phyloP scores from a whole-genome alignment of 75 land plant species.

The Isoetes taiwanensis region DNA sequence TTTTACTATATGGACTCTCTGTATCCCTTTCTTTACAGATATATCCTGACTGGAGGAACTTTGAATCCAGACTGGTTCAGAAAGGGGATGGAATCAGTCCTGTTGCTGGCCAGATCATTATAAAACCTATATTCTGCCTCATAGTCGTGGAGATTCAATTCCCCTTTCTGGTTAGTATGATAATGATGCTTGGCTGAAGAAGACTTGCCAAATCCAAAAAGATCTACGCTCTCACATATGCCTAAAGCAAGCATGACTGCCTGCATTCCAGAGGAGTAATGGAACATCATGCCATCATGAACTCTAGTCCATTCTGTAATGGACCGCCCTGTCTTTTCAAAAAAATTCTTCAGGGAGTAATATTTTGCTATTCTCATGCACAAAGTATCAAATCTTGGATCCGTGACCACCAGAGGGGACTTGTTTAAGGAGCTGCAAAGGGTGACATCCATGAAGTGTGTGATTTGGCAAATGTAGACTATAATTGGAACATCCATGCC shows the following conservation, averaged over 20 bases:
- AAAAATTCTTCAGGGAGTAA: slow-evolving; percentile 59
- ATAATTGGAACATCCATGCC: slow-evolving; percentile 50
- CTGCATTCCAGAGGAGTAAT: slow-evolving; percentile 31
- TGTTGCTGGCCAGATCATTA: slow-evolving; percentile 9
- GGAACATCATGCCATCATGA: slow-evolving; percentile 43
- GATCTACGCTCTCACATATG: slow-evolving; percentile 15
- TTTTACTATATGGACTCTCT: too few relatives aligned
- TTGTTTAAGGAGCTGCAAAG: slow-evolving; percentile 36
- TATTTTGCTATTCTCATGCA: slow-evolving; percentile 68
- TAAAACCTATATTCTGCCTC: slow-evolving; percentile 23
- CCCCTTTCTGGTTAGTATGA: slow-evolving; percentile 14
- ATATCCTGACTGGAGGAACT: too few relatives aligned
- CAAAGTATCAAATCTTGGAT: slow-evolving; percentile 57
- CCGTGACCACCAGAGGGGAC: slow-evolving; percentile 62
- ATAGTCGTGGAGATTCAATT: slow-evolving; percentile 23
- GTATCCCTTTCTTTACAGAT: too few relatives aligned
- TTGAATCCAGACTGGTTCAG: slow-evolving; percentile 15
- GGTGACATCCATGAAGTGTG: slow-evolving; percentile 59
- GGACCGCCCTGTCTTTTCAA: slow-evolving; percentile 37
- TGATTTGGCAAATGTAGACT: slow-evolving; percentile 75
- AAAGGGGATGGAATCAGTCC: slow-evolving; percentile 12
- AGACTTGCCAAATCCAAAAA: slow-evolving; percentile 28
- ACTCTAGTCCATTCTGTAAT: slow-evolving; percentile 44
- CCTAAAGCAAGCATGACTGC: slow-evolving; percentile 24
- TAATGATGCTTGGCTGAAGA: slow-evolving; percentile 18